Evolutionary conservation across 164 flowering plant species (phyloP), one percentile per base, ranked within the genome.

Genomic region (Protea cynaroides): DNA sequence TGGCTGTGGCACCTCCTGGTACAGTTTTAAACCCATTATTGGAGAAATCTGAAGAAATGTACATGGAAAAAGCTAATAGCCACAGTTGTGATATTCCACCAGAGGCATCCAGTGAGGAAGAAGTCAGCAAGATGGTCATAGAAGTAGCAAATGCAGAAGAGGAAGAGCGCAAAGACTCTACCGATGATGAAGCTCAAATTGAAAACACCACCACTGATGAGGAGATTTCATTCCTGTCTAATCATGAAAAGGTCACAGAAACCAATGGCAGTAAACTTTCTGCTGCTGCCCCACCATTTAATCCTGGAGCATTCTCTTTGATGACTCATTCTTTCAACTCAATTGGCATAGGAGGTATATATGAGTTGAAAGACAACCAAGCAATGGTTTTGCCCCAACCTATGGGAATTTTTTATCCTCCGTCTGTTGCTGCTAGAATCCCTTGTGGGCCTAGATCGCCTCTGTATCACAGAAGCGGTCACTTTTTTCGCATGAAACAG

Each of bases 281-380:
- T 15, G 97, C 97, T 61, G 78, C 89, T 44, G 98, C 98, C 64
- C 82, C 68, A 60, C 98, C 98, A 21, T 93, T 87, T 79, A 85
- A 69, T 66, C 98, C 98, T 0, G 78, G 81, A 24, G 23, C 79
- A 38, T 49, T 65, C 21, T 59, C 84, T 56, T 63, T 77, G 71
- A 61, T 71, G 51, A 59, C 65, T 70, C 81, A 70, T 59, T 65
- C 74, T 12, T 64, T 76, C 65, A 81, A 70, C 59, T 52, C 82
- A 21, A 70, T 67, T 56, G 75, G 78, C n/a, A 46, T 67, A 24
- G 68, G 84, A 4, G 81, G 75, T 63, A 65, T 81, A 10, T 83
- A 84, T 72, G 86, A 82, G 69, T 74, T 77, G 21, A 72, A 65
- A 61, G 75, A 73, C 25, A 81, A 73, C 62, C 86, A 81, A 67